Evolutionary conservation across 2,329 filamentous ascomycete species (phyloP).

Genomic region (Calonectria henricotiae): DNA sequence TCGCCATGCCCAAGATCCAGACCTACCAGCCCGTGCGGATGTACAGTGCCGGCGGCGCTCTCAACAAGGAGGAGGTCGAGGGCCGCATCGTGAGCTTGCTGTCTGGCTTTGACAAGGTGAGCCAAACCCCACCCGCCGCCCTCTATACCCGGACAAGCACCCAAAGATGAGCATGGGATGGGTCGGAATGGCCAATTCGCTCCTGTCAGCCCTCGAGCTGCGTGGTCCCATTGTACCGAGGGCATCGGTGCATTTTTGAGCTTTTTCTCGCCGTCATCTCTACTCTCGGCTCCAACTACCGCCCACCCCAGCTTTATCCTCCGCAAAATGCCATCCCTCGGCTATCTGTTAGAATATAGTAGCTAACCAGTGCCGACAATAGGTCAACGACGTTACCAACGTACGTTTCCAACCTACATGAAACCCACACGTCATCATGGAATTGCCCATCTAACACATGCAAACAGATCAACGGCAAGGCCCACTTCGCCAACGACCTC

Average conservation of each 20-base stretch:
- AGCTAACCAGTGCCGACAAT: constrained; percentile 53
- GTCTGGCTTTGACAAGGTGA: constrained; percentile 94
- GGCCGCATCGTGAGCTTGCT: constrained; percentile 93
- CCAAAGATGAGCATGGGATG: neutral
- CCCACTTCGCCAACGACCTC: constrained; percentile 98
- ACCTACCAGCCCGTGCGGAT: constrained; percentile 81
- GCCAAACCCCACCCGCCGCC: constrained; percentile 28
- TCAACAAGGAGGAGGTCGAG: constrained; percentile 89
- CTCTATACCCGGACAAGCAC: neutral
- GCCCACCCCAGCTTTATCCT: constrained; percentile 21
- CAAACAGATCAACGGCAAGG: constrained; percentile 81
- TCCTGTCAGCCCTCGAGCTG: neutral
- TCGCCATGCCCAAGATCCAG: constrained; percentile 73
- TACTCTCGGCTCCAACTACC: neutral
- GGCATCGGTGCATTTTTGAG: neutral
- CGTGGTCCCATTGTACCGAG: neutral
- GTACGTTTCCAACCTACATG: constrained; percentile 62
- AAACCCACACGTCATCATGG: neutral
- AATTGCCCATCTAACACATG: constrained; percentile 38
- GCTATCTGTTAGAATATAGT: constrained; percentile 25
- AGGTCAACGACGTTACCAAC: constrained; percentile 80
- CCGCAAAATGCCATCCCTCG: neutral
- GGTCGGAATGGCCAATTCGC: constrained; percentile 33
- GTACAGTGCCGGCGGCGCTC: constrained; percentile 87
- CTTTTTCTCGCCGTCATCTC: neutral